A percentile compares a stretch with the other conserved stretches of the same genome.
phyloP scores from a whole-genome alignment of 1,139 yeast genomes.

The Debaryomycetaceae sp. region DNA sequence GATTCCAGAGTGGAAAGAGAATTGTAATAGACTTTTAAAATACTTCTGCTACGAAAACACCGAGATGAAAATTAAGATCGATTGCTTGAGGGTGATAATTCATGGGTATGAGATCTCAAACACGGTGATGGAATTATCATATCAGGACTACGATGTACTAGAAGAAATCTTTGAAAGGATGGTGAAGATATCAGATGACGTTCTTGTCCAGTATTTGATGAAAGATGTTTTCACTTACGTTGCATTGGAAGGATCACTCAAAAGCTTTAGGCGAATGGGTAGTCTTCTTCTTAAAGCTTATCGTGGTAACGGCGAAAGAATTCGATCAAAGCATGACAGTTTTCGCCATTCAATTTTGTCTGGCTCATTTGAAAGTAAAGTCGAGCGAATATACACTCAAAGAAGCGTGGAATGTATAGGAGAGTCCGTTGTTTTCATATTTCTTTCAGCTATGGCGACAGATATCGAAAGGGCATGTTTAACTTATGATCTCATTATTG shows the following conservation, averaged over 20 bases:
- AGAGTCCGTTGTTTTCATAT: conserved; percentile 29
- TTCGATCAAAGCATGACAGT: not conserved
- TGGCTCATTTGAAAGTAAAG: conserved; percentile 11
- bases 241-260: conserved; percentile 19
- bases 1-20: conserved; percentile 51
- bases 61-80: conserved; percentile 30
- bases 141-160: conserved; percentile 25
- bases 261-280: conserved; percentile 20
- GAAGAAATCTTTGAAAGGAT: conserved; percentile 29
- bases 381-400: conserved; percentile 1
- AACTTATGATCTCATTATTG: conserved; percentile 24
- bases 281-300: not conserved
- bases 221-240: conserved; percentile 28
- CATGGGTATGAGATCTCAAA: conserved; percentile 39
- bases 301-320: too few relatives aligned
- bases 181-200: conserved; percentile 23
- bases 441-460: conserved; percentile 23
- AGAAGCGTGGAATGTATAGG: conserved; percentile 22
- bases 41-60: conserved; percentile 38
- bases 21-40: conserved; percentile 42
- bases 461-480: conserved; percentile 27
- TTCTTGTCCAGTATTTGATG: conserved; percentile 30
- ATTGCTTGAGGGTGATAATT: conserved; percentile 41
- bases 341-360: not conserved
- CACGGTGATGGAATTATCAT: conserved; percentile 21